A percentile compares a stretch with the other conserved stretches of the same genome.
These are phyloP conservation scores for Colletotrichum spinosum DNA, from an alignment of 2,329 filamentous ascomycete species.

Conservation along the genomic window DNA sequence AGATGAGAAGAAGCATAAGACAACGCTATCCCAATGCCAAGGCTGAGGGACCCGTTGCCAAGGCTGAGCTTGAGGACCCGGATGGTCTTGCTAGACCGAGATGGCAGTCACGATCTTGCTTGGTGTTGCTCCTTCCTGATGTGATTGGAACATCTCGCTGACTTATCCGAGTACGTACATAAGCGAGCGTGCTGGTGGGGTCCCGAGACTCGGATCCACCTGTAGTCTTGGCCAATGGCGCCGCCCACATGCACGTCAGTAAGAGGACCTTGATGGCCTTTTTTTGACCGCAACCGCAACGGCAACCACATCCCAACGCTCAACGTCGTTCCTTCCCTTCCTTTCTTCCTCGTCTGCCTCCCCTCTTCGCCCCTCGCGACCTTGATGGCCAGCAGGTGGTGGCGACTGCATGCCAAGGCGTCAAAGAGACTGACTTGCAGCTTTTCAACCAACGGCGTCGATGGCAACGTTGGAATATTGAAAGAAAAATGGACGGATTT, in stretches of 20 bases:
- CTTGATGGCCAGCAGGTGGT: conserved; percentile 25
- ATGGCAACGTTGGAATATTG: background rate
- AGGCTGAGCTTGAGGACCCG: conserved; percentile 31
- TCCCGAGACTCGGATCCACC: conserved; percentile 6
- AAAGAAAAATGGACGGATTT: background rate
- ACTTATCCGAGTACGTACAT: background rate
- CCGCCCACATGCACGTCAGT: conserved; percentile 14
- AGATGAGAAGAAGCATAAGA: conserved; percentile 25
- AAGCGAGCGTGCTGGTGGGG: background rate
- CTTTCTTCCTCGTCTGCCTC: background rate
- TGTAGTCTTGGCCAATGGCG: background rate
- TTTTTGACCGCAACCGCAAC: conserved; percentile 6
- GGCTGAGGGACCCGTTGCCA: conserved; percentile 35
- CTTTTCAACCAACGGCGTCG: background rate
- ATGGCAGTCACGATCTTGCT: conserved; percentile 17
- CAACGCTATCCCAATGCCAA: conserved; percentile 31
- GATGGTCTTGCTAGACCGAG: conserved; percentile 15
- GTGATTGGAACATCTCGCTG: conserved; percentile 3
- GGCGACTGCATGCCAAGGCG: conserved; percentile 29
- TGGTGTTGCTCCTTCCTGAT: conserved; percentile 17
- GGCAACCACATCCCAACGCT: background rate
- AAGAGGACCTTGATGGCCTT: conserved; percentile 36
- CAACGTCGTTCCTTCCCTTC: background rate
- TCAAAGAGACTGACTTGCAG: background rate
- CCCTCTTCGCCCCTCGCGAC: conserved; percentile 3